A percentile compares a stretch with the other conserved stretches of the same genome.
Evolutionary conservation across 2,329 filamentous ascomycete species (phyloP).

Genomic region (Exophiala xenobiotica): DNA sequence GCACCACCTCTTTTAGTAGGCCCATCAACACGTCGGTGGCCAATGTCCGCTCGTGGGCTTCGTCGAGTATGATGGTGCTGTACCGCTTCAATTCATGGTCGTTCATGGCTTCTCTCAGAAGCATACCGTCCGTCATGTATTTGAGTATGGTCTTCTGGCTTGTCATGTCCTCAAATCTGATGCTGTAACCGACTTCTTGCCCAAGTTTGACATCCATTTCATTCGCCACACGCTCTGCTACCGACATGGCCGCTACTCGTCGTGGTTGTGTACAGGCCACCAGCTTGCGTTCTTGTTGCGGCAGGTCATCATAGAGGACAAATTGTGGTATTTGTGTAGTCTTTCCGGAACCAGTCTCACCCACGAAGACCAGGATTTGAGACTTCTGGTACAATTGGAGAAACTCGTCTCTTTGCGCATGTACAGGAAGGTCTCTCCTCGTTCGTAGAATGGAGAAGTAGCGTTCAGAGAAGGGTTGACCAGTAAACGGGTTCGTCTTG

Average conservation of each 20-base stretch:
- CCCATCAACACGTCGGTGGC: constrained; percentile 98
- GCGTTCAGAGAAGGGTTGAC: constrained; percentile 69
- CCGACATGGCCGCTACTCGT: constrained; percentile 97
- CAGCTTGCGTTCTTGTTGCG: constrained; percentile 80
- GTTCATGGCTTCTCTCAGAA: constrained; percentile 93
- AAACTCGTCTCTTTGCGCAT: constrained; percentile 92
- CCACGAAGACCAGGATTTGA: constrained; percentile 97
- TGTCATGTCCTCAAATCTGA: constrained; percentile 96
- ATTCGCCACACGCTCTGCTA: constrained; percentile 94
- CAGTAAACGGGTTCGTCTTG: constrained; percentile 82
- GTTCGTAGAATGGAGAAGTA: constrained; percentile 89
- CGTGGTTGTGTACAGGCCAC: constrained; percentile 97
- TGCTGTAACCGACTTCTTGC: constrained; percentile 96
- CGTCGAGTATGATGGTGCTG: constrained; percentile 96
- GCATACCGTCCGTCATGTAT: constrained; percentile 99
- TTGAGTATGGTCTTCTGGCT: constrained; percentile 86
- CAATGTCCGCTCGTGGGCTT: constrained; percentile 95
- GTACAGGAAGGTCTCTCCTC: constrained; percentile 82
- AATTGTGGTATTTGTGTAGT: constrained; percentile 99
- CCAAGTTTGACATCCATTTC: constrained; percentile 93
- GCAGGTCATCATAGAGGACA: constrained; percentile 93
- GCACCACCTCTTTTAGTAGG: constrained; percentile 83
- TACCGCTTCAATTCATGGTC: constrained; percentile 90
- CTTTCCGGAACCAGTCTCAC: constrained; percentile 98
- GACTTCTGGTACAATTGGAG: constrained; percentile 87